phyloP scores from a whole-genome alignment of 73 alveolate species.

The Symbiodinium natans region DNA sequence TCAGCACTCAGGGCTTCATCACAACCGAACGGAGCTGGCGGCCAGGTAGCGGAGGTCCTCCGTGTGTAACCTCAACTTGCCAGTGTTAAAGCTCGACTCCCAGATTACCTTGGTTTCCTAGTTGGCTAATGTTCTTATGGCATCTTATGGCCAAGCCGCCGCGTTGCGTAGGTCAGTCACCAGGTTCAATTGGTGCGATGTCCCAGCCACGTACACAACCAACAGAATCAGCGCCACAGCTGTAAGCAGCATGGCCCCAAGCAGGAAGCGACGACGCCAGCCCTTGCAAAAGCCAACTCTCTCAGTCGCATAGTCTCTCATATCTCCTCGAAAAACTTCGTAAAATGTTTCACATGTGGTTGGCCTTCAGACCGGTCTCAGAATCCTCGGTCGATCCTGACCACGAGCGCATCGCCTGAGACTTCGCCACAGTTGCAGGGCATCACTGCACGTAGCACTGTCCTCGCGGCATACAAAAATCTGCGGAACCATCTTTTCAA shows the following conservation, averaged over 20 bases:
- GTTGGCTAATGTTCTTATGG: too few species aligned
- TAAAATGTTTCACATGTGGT: not conserved
- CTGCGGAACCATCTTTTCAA: too few species aligned
- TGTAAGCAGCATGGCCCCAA: not conserved
- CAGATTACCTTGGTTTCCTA: too few species aligned
- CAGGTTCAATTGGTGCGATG: not conserved
- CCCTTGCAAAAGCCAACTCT: too few species aligned
- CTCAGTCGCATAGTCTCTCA: too few species aligned
- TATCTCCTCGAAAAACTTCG: too few species aligned
- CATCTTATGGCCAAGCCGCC: not conserved
- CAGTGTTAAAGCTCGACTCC: too few species aligned
- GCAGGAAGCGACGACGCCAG: not conserved
- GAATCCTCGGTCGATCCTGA: not conserved
- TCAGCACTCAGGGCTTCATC: too few species aligned
- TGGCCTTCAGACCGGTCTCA: not conserved
- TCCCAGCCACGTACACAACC: not conserved
- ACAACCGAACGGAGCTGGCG: not conserved
- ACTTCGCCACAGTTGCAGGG: too few species aligned
- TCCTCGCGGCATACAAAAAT: too few species aligned
- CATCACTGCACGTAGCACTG: too few species aligned
- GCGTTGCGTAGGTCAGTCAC: not conserved
- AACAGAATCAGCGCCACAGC: not conserved
- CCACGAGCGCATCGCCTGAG: slow-evolving; percentile 5
- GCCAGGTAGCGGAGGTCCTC: not conserved
- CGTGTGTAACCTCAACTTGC: not conserved